Percentiles rank a stretch among this genome's conserved stretches.
Evolutionary conservation across 2,329 filamentous ascomycete genomes (phyloP).

Genomic region (Aspergillus felis): DNA sequence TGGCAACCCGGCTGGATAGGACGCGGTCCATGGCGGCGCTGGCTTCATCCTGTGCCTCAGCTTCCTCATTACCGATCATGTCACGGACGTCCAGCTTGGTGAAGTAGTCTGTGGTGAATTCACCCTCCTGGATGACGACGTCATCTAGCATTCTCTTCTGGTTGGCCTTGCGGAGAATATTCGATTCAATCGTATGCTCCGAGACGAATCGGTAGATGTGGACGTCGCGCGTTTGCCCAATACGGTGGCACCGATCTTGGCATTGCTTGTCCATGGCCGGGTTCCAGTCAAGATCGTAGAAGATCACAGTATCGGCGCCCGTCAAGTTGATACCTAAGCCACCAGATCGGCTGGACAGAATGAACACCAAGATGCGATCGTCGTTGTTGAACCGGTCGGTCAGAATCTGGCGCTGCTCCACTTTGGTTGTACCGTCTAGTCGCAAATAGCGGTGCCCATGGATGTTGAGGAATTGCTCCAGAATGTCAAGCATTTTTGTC

Average conservation of each 20-base stretch:
- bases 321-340: slow-evolving; percentile 95
- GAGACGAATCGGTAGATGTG: slow-evolving; percentile 95
- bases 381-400: slow-evolving; percentile 98
- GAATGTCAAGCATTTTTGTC: slow-evolving; percentile 95
- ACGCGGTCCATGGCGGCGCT: slow-evolving; percentile 83
- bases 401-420: slow-evolving; percentile 90
- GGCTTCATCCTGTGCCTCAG: slow-evolving; percentile 64
- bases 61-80: slow-evolving; percentile 56
- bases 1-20: slow-evolving; percentile 60
- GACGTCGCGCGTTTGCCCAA: slow-evolving; percentile 94
- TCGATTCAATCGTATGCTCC: slow-evolving; percentile 94
- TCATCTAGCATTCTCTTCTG: slow-evolving; percentile 98
- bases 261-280: slow-evolving; percentile 99
- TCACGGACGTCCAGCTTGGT: slow-evolving; percentile 70
- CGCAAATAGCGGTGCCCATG: slow-evolving; percentile 96
- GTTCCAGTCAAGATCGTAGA: slow-evolving; percentile 99
- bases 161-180: slow-evolving; percentile 92
- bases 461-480: slow-evolving; percentile 97
- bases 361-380: slow-evolving; percentile 87
- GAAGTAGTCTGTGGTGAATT: slow-evolving; percentile 96
- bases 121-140: slow-evolving; percentile 95
- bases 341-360: slow-evolving; percentile 88
- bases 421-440: slow-evolving; percentile 91
- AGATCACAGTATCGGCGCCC: slow-evolving; percentile 95
- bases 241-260: slow-evolving; percentile 94